Conservation (phyloP, 352 stramenopile species). For the Phytophthora cactorum region DNA sequence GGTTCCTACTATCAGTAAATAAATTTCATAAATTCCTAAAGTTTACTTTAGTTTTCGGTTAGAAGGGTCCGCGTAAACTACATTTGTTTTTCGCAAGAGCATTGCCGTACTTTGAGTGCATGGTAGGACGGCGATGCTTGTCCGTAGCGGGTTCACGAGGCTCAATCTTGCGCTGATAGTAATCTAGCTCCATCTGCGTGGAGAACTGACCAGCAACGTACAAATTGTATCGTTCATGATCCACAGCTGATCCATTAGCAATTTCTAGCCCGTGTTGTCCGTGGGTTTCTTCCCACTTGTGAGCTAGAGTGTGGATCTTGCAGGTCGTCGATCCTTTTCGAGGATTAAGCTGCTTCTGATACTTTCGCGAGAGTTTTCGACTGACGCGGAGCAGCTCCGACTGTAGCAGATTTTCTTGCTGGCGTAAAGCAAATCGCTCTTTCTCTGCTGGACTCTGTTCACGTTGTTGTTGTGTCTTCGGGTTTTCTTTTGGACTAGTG, state of each 20-base stretch:
- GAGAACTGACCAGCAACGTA: slow-evolving; percentile 65
- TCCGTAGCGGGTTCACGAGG: slow-evolving; percentile 52
- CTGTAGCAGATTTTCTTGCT: slow-evolving; percentile 51
- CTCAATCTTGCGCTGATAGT: slow-evolving; percentile 55
- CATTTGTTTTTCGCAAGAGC: slow-evolving; percentile 55
- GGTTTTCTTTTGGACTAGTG: slow-evolving; percentile 1
- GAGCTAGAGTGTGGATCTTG: slow-evolving; percentile 46
- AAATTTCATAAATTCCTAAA: background rate
- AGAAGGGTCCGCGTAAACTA: slow-evolving; percentile 69
- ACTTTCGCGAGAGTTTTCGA: slow-evolving; percentile 78
- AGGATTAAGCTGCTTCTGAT: slow-evolving; percentile 56
- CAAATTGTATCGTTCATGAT: slow-evolving; percentile 53
- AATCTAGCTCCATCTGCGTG: slow-evolving; percentile 70
- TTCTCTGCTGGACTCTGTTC: slow-evolving; percentile 19
- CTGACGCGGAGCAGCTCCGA: slow-evolving; percentile 61
- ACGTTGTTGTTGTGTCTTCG: background rate
- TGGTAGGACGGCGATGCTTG: slow-evolving; percentile 51
- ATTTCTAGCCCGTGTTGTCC: slow-evolving; percentile 35
- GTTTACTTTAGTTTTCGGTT: slow-evolving; percentile 7
- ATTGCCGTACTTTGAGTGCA: slow-evolving; percentile 79
- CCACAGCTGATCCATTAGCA: slow-evolving; percentile 3
- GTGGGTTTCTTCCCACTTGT: slow-evolving; percentile 50
- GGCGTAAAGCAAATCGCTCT: slow-evolving; percentile 33
- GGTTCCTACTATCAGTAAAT: slow-evolving; percentile 73
- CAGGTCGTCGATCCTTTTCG: slow-evolving; percentile 27